A percentile compares a stretch with the other conserved stretches of the same genome.
Conservation (phyloP, 2,329 filamentous ascomycete species). For the Cercospora citrullina region DNA sequence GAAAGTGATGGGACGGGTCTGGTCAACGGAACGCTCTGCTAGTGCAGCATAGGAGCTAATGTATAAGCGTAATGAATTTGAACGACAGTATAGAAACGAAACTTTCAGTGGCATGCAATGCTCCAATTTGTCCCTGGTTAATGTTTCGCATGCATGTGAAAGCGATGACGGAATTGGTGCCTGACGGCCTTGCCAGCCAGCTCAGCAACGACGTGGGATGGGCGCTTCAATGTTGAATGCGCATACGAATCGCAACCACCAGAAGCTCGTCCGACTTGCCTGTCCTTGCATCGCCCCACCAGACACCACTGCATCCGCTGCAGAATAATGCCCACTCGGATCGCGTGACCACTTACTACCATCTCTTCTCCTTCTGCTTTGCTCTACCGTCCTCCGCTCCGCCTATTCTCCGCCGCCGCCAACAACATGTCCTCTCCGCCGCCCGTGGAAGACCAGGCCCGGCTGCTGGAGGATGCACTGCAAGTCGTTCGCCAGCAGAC, state of each 20-base stretch:
- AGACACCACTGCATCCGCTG: background rate
- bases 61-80: constrained; percentile 6
- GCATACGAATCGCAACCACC: constrained; percentile 4
- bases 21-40: constrained; percentile 25
- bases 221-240: background rate
- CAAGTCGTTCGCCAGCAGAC: constrained; percentile 97
- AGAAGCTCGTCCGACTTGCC: background rate
- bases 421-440: constrained; percentile 41
- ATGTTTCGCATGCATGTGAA: background rate
- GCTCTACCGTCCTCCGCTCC: constrained; percentile 7
- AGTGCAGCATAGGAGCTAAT: constrained; percentile 27
- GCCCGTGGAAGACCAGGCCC: constrained; percentile 63
- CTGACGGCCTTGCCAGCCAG: background rate
- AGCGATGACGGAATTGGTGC: constrained; percentile 6
- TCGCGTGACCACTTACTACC: constrained; percentile 11
- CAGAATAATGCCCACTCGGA: constrained; percentile 6
- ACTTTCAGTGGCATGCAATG: too few relatives aligned
- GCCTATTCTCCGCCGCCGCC: constrained; percentile 17
- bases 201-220: background rate
- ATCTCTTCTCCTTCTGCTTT: background rate
- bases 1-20: background rate
- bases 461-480: constrained; percentile 95
- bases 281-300: background rate
- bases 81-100: background rate
- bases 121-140: background rate